These are phyloP conservation scores for Epichloe bromicola DNA, from an alignment of 2,329 filamentous ascomycete species.

Conservation along the genomic window DNA sequence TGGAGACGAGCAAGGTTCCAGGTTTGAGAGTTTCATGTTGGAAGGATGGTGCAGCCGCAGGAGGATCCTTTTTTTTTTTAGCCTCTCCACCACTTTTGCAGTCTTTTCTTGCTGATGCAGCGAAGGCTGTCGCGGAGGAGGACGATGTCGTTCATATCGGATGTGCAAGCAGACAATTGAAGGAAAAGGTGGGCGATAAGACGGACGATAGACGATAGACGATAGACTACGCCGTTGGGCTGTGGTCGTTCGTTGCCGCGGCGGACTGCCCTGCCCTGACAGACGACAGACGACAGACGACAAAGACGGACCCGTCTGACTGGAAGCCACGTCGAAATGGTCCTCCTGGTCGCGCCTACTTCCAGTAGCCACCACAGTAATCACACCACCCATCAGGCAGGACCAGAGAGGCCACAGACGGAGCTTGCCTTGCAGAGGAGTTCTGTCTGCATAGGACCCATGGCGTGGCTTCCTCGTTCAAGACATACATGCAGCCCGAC, in stretches of 20 bases:
- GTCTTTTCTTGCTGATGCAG: background rate
- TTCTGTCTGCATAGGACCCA: background rate
- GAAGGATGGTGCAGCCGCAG: constrained; percentile 3
- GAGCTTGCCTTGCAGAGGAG: background rate
- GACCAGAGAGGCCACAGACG: background rate
- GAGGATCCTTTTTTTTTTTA: background rate
- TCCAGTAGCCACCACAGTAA: too few species aligned
- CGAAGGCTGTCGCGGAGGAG: background rate
- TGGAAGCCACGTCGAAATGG: background rate
- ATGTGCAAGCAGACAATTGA: background rate
- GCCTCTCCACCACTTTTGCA: background rate
- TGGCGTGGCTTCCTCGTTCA: background rate
- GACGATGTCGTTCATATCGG: background rate
- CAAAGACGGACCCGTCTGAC: too few species aligned
- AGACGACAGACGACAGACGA: too few species aligned
- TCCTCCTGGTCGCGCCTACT: too few species aligned
- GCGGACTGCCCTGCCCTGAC: background rate
- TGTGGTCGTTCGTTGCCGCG: background rate
- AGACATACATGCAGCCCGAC: background rate
- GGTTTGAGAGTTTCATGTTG: constrained; percentile 5
- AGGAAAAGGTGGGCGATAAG: background rate
- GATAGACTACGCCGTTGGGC: background rate
- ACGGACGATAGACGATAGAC: background rate
- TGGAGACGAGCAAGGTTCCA: constrained; percentile 7
- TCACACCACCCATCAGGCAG: too few species aligned